Evolutionary conservation across 73 alveolate genomes (phyloP).

Genomic region (Paramecium sexaurelia): DNA sequence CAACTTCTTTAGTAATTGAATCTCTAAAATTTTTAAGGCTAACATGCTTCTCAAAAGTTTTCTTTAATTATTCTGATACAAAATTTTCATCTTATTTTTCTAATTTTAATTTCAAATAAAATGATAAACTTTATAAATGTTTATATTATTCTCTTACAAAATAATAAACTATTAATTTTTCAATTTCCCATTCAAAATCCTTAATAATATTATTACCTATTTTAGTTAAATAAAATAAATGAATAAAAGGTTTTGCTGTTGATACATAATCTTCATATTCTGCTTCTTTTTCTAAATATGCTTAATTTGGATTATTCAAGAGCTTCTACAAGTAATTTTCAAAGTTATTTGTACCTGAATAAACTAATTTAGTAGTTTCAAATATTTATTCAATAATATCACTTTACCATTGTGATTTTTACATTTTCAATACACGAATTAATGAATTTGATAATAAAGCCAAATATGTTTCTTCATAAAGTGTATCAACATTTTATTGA

Average conservation of each 20-base stretch:
- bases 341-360: neutral
- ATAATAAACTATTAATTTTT: neutral
- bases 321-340: conserved; percentile 43
- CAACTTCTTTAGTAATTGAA: neutral
- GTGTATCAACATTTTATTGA: neutral
- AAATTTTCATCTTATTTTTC: neutral
- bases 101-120: neutral
- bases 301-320: conserved; percentile 16
- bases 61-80: neutral
- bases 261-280: conserved; percentile 26
- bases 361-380: neutral
- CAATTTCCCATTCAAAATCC: neutral
- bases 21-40: neutral
- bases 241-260: neutral
- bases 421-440: neutral
- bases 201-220: neutral
- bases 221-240: neutral
- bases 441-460: neutral
- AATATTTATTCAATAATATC: neutral
- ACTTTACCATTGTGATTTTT: neutral
- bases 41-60: neutral
- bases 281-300: neutral
- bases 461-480: neutral
- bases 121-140: neutral
- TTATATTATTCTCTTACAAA: neutral